Evolutionary conservation across 1,139 yeast genomes (phyloP).

Genomic region (Suhomyces taliae): DNA sequence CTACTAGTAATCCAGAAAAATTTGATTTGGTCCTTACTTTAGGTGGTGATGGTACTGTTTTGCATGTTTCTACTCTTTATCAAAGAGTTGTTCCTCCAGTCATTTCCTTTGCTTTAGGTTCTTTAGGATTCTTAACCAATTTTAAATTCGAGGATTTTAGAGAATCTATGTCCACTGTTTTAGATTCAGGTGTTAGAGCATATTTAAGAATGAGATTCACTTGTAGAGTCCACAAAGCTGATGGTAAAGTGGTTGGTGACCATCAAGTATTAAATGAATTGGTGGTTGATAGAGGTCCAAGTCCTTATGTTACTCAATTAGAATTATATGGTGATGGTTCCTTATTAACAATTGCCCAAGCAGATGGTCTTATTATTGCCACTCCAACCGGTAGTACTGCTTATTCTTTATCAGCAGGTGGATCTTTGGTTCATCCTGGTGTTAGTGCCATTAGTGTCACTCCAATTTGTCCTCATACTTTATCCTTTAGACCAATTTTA

Average conservation of each 20-base stretch:
- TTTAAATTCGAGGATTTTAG: constrained; percentile 72
- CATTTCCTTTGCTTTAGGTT: constrained; percentile 77
- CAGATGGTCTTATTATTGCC: constrained; percentile 84
- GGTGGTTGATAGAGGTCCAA: constrained; percentile 85
- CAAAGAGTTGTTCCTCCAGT: constrained; percentile 86
- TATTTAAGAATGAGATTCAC: constrained; percentile 80
- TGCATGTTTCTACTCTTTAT: constrained; percentile 75
- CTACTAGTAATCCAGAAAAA: constrained; percentile 54
- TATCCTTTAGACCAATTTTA: constrained; percentile 83
- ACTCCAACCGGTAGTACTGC: constrained; percentile 96
- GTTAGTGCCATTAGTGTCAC: constrained; percentile 88
- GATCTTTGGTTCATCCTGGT: constrained; percentile 85
- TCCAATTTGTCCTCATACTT: constrained; percentile 89
- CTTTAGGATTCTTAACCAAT: constrained; percentile 79
- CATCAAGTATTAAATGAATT: constrained; percentile 83
- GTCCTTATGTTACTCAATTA: constrained; percentile 80
- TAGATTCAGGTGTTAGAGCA: constrained; percentile 72
- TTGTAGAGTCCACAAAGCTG: constrained; percentile 59
- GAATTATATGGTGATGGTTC: constrained; percentile 83
- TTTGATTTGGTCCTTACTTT: constrained; percentile 78
- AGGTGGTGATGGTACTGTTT: constrained; percentile 91
- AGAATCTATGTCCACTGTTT: constrained; percentile 51
- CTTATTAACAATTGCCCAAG: constrained; percentile 80
- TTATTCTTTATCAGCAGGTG: constrained; percentile 87
- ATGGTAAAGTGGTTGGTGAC: constrained; percentile 62